These are phyloP conservation scores for Tricharina praecox DNA, from an alignment of 495 filamentous ascomycete genomes.

Conservation along the genomic window DNA sequence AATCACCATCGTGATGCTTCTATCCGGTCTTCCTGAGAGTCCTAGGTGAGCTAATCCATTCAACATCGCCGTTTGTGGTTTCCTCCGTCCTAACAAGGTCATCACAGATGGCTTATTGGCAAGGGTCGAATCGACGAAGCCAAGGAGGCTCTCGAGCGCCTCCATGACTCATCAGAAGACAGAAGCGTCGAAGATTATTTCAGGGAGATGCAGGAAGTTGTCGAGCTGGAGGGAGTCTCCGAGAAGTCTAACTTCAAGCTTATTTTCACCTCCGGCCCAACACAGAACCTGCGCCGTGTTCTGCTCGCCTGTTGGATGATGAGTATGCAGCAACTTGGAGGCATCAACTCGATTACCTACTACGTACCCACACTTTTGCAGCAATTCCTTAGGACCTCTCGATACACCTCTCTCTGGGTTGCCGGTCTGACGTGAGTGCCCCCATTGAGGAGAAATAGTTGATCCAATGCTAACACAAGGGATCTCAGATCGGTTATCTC, in stretches of 20 bases:
- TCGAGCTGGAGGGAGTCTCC: constrained; percentile 29
- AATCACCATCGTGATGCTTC: neutral
- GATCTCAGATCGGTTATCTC: constrained; percentile 57
- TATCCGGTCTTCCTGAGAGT: neutral
- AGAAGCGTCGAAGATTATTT: constrained; percentile 28
- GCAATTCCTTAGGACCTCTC: neutral
- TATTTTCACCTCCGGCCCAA: constrained; percentile 31
- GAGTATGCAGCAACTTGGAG: constrained; percentile 2
- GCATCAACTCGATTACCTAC: neutral
- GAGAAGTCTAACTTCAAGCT: constrained; percentile 31
- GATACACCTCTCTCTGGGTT: constrained; percentile 35
- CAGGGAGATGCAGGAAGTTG: constrained; percentile 28
- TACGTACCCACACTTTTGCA: neutral
- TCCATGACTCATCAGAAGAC: constrained; percentile 13
- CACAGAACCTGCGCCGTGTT: constrained; percentile 33
- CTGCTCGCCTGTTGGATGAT: constrained; percentile 23
- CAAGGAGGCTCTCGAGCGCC: constrained; percentile 18
- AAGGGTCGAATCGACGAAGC: constrained; percentile 20
- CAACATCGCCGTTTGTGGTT: too few species aligned
- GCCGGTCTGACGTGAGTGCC: too few species aligned
- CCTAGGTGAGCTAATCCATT: neutral
- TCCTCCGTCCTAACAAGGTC: neutral
- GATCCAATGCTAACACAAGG: too few species aligned
- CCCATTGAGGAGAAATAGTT: too few species aligned
- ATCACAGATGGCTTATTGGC: neutral